Percentiles rank a stretch among this genome's conserved stretches.
Conservation (phyloP, 192 early-diverging fungal genomes). For the Coemansia sp. region DNA sequence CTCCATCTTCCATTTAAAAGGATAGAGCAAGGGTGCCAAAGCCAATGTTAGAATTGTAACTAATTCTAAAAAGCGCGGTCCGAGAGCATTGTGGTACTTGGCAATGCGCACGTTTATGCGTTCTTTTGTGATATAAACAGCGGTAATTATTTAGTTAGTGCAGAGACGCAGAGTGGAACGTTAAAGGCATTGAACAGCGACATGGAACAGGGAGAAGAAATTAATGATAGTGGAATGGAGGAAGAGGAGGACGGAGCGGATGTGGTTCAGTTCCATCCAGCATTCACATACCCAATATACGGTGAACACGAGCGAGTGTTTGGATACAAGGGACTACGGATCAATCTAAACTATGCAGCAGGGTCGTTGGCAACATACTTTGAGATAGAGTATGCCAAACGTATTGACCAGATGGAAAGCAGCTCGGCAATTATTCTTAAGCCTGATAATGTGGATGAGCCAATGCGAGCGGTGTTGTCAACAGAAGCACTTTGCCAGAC, state of each 20-base stretch:
- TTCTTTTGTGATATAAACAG: background rate
- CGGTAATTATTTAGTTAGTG: slow-evolving; percentile 25
- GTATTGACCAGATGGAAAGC: slow-evolving; percentile 56
- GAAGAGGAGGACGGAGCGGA: slow-evolving; percentile 39
- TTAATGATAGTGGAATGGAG: slow-evolving; percentile 6
- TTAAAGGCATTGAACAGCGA: slow-evolving; percentile 26
- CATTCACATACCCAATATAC: slow-evolving; percentile 87
- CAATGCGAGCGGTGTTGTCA: slow-evolving; percentile 61
- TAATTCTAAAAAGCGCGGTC: background rate
- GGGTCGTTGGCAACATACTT: slow-evolving; percentile 78
- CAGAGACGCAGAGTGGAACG: slow-evolving; percentile 31
- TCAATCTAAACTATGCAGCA: slow-evolving; percentile 73
- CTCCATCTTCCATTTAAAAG: no score
- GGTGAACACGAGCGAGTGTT: slow-evolving; percentile 84
- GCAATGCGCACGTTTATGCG: background rate
- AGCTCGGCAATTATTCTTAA: slow-evolving; percentile 31
- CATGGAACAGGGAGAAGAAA: slow-evolving; percentile 32
- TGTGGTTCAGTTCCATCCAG: slow-evolving; percentile 68
- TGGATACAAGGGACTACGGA: slow-evolving; percentile 82
- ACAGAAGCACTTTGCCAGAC: slow-evolving; percentile 57
- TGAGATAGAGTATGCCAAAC: slow-evolving; percentile 61
- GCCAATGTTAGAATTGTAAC: background rate
- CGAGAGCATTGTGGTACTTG: background rate
- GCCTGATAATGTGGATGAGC: slow-evolving; percentile 65
- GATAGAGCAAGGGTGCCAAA: no score